These are phyloP conservation scores for Epicoccum nigrum DNA, from an alignment of 2,329 filamentous ascomycete species.

Conservation along the genomic window DNA sequence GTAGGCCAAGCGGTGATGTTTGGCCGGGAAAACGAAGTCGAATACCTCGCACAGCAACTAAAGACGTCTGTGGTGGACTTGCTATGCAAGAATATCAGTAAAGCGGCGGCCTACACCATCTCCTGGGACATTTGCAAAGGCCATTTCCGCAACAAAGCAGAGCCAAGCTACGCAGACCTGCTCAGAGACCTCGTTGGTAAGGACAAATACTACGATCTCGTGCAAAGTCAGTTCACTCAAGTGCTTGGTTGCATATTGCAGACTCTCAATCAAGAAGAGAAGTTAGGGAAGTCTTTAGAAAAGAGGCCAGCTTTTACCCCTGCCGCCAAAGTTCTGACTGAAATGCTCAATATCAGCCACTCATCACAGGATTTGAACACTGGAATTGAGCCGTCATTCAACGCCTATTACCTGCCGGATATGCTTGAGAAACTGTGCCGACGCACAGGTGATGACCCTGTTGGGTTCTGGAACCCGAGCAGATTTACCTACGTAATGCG, in stretches of 20 bases:
- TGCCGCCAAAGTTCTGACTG: slow-evolving; percentile 67
- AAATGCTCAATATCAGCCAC: slow-evolving; percentile 72
- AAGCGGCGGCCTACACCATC: slow-evolving; percentile 81
- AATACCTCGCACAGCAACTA: slow-evolving; percentile 62
- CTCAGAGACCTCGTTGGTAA: slow-evolving; percentile 73
- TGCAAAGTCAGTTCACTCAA: slow-evolving; percentile 74
- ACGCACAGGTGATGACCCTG: slow-evolving; percentile 66
- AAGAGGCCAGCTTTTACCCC: slow-evolving; percentile 64
- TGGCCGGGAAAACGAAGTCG: slow-evolving; percentile 68
- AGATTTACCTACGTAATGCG: slow-evolving; percentile 77
- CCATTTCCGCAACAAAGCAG: slow-evolving; percentile 45
- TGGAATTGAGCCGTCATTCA: slow-evolving; percentile 87
- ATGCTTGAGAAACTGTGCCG: slow-evolving; percentile 80
- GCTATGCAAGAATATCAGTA: slow-evolving; percentile 73
- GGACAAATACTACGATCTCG: slow-evolving; percentile 65
- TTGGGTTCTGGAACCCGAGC: slow-evolving; percentile 75
- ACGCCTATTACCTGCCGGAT: slow-evolving; percentile 74
- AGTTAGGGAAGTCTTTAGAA: slow-evolving; percentile 55
- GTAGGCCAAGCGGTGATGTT: slow-evolving; percentile 84
- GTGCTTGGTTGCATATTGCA: slow-evolving; percentile 79
- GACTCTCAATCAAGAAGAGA: slow-evolving; percentile 58
- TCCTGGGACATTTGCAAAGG: slow-evolving; percentile 70
- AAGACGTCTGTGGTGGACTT: slow-evolving; percentile 24
- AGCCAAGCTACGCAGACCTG: slow-evolving; percentile 66
- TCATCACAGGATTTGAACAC: slow-evolving; percentile 71